A percentile compares a stretch with the other conserved stretches of the same genome.
phyloP scores from a whole-genome alignment of 108 stramenopile genomes.

The Fistulifera pelliculosa region DNA sequence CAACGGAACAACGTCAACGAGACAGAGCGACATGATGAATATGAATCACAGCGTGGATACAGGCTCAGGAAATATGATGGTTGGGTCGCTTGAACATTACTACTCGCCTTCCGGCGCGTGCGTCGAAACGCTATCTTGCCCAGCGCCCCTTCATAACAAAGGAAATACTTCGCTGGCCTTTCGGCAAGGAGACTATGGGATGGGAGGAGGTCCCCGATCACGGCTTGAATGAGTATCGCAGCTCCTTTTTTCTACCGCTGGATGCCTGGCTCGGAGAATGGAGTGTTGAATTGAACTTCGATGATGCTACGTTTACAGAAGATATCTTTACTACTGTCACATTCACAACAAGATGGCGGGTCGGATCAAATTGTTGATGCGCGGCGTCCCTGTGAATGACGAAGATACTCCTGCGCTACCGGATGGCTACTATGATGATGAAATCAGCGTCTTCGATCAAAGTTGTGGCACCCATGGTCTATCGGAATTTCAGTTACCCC shows the following conservation, averaged over 20 bases:
- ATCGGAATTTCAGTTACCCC: constrained; percentile 34
- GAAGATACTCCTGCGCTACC: constrained; percentile 28
- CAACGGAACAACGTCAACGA: constrained; percentile 21
- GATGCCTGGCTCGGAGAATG: constrained; percentile 67
- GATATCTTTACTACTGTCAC: constrained; percentile 93
- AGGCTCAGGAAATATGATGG: not conserved
- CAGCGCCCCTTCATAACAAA: constrained; percentile 70
- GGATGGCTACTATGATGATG: constrained; percentile 35
- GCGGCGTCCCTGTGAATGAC: constrained; percentile 15
- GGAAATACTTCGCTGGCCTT: constrained; percentile 31
- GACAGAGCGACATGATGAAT: no score
- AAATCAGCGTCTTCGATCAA: constrained; percentile 30
- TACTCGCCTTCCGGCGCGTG: constrained; percentile 17
- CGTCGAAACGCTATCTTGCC: constrained; percentile 29
- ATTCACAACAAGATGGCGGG: constrained; percentile 65
- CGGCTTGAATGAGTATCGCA: constrained; percentile 77
- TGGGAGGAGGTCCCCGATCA: constrained; percentile 34
- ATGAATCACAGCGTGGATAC: no score
- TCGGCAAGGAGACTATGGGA: constrained; percentile 31
- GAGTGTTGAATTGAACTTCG: constrained; percentile 46
- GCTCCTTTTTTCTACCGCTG: constrained; percentile 60
- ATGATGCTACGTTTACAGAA: constrained; percentile 20
- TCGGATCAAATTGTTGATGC: constrained; percentile 56
- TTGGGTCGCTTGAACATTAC: not conserved
- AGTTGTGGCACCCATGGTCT: constrained; percentile 66